A percentile compares a stretch with the other conserved stretches of the same genome.
These are phyloP conservation scores for Leishmania mexicana DNA, from an alignment of 208 protist species.

Conservation along the genomic window DNA sequence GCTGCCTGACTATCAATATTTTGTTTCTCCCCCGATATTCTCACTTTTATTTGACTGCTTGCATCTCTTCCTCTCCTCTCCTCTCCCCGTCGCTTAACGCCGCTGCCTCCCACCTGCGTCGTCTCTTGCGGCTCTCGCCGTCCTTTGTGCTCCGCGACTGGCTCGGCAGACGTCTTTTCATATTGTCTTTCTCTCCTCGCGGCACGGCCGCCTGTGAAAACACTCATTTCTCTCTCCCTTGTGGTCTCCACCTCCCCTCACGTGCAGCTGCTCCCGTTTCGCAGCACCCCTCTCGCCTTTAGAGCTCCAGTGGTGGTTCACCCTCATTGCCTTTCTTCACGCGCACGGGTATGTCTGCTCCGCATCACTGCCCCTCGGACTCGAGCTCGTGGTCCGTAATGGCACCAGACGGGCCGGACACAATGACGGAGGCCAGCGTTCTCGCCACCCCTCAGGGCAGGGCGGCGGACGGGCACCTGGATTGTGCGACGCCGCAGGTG, in stretches of 20 bases:
- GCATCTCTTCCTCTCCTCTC: not conserved
- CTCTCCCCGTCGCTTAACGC: not conserved
- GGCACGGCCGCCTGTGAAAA: not conserved
- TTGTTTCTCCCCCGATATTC: not conserved
- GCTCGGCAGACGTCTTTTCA: not conserved
- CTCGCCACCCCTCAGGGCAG: not conserved
- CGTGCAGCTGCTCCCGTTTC: not conserved
- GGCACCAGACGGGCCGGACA: not conserved
- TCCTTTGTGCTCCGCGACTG: not conserved
- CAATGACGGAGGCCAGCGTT: conserved; percentile 1
- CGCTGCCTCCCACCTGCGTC: not conserved
- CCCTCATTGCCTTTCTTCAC: not conserved
- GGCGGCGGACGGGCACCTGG: no score
- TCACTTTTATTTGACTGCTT: not conserved
- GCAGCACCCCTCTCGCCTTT: not conserved
- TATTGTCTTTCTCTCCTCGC: not conserved
- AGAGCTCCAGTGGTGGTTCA: not conserved
- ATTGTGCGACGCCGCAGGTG: not conserved
- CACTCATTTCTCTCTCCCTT: not conserved
- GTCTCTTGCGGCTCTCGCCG: not conserved
- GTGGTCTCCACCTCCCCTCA: not conserved
- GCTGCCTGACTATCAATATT: not conserved
- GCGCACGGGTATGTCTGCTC: conserved; percentile 3
- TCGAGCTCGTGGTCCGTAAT: conserved; percentile 24
- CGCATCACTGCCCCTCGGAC: conserved; percentile 3